Conservation (phyloP, 306 rosid species). For the Nissolia schottii region DNA sequence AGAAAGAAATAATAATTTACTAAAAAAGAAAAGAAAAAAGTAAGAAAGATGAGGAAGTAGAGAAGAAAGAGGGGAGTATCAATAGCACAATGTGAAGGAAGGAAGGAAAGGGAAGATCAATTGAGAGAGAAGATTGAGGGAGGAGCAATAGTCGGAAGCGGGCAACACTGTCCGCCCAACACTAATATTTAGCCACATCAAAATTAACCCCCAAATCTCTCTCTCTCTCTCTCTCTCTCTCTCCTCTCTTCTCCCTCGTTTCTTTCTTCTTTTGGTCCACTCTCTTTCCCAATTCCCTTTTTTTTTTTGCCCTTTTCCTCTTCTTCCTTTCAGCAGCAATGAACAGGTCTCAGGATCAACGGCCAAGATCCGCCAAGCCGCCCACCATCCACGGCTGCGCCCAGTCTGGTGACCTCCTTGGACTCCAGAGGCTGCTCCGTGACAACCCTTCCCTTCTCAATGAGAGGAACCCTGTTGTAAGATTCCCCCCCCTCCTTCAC, state of each 20-base stretch:
- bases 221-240: conserved; percentile 4
- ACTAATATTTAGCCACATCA: no score
- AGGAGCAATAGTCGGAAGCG: not conserved
- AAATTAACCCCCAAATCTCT: no score
- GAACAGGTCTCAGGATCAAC: conserved; percentile 63
- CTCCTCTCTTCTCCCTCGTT: not conserved
- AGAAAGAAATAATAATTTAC: no score
- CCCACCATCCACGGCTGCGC: conserved; percentile 74
- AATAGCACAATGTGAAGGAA: not conserved
- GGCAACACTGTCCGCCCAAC: not conserved
- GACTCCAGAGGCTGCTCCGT: conserved; percentile 71
- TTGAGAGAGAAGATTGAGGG: not conserved
- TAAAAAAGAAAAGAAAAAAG: not conserved
- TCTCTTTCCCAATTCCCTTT: no score
- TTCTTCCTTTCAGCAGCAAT: conserved; percentile 38
- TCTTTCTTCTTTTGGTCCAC: not conserved
- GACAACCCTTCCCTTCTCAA: conserved; percentile 75
- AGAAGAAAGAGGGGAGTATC: not conserved
- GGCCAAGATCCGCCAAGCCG: conserved; percentile 64
- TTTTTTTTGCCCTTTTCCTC: not conserved
- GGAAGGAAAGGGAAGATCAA: not conserved
- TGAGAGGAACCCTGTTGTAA: conserved; percentile 73
- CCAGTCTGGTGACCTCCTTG: conserved; percentile 67
- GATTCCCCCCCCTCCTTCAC: conserved; percentile 22
- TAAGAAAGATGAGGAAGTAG: not conserved